Percentiles rank a stretch among this genome's conserved stretches.
Conservation (phyloP, 257 asterid species). For the Nicotiana attenuata region DNA sequence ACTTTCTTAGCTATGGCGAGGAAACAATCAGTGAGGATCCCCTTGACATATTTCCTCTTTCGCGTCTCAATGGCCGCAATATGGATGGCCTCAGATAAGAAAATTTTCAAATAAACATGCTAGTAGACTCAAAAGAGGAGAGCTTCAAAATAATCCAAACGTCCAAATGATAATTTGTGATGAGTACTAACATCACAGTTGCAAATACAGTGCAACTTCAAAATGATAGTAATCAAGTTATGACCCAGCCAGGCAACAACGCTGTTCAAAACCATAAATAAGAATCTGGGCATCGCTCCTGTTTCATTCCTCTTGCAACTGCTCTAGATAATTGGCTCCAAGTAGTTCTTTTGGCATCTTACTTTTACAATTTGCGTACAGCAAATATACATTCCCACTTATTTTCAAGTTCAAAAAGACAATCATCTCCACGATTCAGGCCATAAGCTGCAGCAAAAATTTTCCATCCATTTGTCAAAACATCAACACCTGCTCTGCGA, state of each 20-base stretch:
- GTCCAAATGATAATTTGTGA: background rate
- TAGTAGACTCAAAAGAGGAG: background rate
- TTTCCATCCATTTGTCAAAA: slow-evolving; percentile 15
- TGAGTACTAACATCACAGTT: background rate
- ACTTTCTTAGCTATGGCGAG: background rate
- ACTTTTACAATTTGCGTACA: background rate
- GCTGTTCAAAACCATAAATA: background rate
- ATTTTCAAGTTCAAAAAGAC: slow-evolving; percentile 10
- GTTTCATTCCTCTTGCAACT: background rate
- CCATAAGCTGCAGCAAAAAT: background rate
- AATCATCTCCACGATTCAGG: slow-evolving; percentile 11
- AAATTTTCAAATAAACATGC: background rate
- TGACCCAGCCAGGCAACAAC: background rate
- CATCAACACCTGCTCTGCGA: background rate
- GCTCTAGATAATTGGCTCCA: background rate
- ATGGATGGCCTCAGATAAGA: background rate
- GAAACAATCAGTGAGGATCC: no score
- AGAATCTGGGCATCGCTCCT: background rate
- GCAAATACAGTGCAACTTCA: background rate
- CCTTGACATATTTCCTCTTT: no score
- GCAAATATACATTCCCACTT: background rate
- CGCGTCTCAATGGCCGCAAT: no score
- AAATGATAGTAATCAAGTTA: background rate
- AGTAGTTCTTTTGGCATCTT: background rate
- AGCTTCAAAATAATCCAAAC: background rate